Conservation (phyloP, 2,329 filamentous ascomycete genomes). For the Alternaria longipes region DNA sequence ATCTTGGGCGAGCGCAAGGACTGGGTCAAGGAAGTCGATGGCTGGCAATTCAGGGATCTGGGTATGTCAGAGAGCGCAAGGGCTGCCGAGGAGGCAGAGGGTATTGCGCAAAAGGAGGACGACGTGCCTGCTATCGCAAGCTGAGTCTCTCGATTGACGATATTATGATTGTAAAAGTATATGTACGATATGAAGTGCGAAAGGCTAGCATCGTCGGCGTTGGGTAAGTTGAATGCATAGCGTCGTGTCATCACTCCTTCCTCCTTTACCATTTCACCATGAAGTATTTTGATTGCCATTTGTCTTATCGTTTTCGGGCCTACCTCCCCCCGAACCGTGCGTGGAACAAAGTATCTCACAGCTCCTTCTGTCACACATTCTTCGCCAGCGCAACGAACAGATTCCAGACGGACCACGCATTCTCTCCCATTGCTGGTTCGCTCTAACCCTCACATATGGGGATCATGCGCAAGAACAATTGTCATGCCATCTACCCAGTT, state of each 20-base stretch:
- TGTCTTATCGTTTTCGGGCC: background rate
- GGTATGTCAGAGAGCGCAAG: slow-evolving; percentile 59
- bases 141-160: background rate
- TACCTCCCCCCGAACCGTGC: background rate
- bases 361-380: slow-evolving; percentile 15
- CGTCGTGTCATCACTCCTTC: slow-evolving; percentile 10
- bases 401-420: slow-evolving; percentile 35
- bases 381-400: slow-evolving; percentile 42
- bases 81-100: slow-evolving; percentile 34
- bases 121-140: slow-evolving; percentile 22
- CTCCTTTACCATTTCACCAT: slow-evolving; percentile 1
- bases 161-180: slow-evolving; percentile 21
- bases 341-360: background rate
- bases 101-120: slow-evolving; percentile 28
- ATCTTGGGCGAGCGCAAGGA: slow-evolving; percentile 85
- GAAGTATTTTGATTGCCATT: background rate
- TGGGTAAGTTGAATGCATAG: slow-evolving; percentile 29
- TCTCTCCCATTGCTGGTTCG: slow-evolving; percentile 31
- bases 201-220: slow-evolving; percentile 23
- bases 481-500: slow-evolving; percentile 20
- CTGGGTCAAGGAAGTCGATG: slow-evolving; percentile 70
- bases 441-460: slow-evolving; percentile 26
- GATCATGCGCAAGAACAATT: slow-evolving; percentile 38
- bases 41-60: slow-evolving; percentile 81
- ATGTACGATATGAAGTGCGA: slow-evolving; percentile 22